Conservation (phyloP, 805 yeast species). For the Phaffomyces thermotolerans region DNA sequence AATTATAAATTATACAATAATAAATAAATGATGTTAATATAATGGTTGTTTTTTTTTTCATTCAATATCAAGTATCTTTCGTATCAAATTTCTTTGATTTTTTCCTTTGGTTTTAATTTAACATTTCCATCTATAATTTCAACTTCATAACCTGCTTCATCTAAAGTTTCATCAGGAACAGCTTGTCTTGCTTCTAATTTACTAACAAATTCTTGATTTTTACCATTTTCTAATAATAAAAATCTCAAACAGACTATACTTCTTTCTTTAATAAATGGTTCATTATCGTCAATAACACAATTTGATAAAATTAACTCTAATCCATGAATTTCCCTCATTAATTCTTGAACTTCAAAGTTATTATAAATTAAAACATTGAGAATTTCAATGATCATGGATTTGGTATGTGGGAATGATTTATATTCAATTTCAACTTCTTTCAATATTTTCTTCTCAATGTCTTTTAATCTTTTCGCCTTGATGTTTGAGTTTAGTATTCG, state of each 20-base stretch:
- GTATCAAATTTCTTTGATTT: constrained; percentile 4
- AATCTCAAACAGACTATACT: constrained; percentile 73
- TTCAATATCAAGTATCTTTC: not conserved
- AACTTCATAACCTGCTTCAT: constrained; percentile 72
- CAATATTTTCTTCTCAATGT: constrained; percentile 14
- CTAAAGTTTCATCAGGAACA: constrained; percentile 50
- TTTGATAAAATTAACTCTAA: constrained; percentile 66
- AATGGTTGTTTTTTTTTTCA: not conserved
- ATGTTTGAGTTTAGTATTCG: constrained; percentile 28
- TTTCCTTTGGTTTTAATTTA: constrained; percentile 33
- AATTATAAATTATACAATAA: not conserved
- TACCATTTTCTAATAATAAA: constrained; percentile 52
- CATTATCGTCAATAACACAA: constrained; percentile 80
- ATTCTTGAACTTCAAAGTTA: constrained; percentile 55
- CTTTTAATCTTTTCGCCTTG: constrained; percentile 23
- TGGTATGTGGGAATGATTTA: constrained; percentile 53
- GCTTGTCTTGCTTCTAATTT: constrained; percentile 67
- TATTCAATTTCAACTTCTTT: constrained; percentile 16
- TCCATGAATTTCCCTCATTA: constrained; percentile 57
- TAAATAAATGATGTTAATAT: too few species aligned
- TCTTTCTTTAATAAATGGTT: constrained; percentile 83
- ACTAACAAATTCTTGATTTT: constrained; percentile 73
- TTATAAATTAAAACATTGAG: constrained; percentile 50
- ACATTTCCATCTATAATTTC: constrained; percentile 69
- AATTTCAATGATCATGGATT: constrained; percentile 59